A percentile compares a stretch with the other conserved stretches of the same genome.
Conservation (phyloP, 257 asterid genomes). For the Haberlea rhodopensis region DNA sequence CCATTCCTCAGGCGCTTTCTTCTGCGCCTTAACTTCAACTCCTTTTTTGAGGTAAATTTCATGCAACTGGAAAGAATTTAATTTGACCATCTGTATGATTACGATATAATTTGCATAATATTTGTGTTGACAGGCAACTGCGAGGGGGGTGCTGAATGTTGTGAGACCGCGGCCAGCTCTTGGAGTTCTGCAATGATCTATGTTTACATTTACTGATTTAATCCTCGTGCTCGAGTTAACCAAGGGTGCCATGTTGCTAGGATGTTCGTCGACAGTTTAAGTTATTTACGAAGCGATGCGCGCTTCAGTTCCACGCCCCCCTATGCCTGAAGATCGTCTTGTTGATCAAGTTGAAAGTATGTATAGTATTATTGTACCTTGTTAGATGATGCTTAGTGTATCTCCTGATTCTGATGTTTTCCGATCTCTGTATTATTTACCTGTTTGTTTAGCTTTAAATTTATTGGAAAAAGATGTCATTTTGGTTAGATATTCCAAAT, state of each 20-base stretch:
- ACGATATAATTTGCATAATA: slow-evolving; percentile 6
- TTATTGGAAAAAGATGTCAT: too few species aligned
- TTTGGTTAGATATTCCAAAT: too few species aligned
- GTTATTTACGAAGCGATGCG: background rate
- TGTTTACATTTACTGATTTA: slow-evolving; percentile 3
- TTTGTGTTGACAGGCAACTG: slow-evolving; percentile 68
- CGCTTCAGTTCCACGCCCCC: too few species aligned
- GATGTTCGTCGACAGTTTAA: background rate
- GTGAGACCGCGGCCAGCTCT: slow-evolving; percentile 74
- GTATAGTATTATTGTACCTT: background rate
- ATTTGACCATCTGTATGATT: slow-evolving; percentile 8
- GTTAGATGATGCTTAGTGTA: background rate
- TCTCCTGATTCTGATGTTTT: background rate
- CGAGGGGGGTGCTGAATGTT: slow-evolving; percentile 87
- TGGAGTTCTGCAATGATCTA: slow-evolving; percentile 45
- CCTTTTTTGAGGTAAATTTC: slow-evolving; percentile 78
- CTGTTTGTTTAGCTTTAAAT: background rate
- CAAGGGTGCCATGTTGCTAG: slow-evolving; percentile 20
- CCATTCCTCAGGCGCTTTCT: slow-evolving; percentile 96
- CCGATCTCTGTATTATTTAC: background rate
- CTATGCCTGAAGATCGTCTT: background rate
- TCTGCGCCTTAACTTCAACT: slow-evolving; percentile 91
- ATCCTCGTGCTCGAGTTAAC: slow-evolving; percentile 17
- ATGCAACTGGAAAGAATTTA: background rate
- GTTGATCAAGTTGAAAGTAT: background rate